Base-by-base conservation (phyloP, 2,329 filamentous ascomycete species). In the Arthrobotrys sinensis region DNA sequence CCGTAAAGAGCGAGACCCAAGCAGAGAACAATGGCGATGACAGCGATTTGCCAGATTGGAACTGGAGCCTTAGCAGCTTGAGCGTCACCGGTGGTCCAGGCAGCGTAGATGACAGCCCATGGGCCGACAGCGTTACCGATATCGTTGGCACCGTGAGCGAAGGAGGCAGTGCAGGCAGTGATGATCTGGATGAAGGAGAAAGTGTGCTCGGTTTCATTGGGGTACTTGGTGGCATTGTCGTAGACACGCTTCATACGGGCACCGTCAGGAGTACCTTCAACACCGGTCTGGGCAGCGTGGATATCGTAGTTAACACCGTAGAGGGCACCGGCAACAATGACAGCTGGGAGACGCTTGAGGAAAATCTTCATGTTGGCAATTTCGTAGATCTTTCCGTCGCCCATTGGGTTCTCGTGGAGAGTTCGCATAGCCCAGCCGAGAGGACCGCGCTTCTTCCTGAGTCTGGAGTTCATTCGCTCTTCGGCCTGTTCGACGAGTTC, bases 351-450 rank as follows among this genome's bases (percentile, higher is more conserved):
- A 21, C 92, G 91, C 85, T 89, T 91, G 77, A 86, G 32, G 21
- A 90, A 76, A 63, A 88, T 88, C 82, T 87, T 88, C 79, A 94
- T 85, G 87, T 95, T 95, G 85, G 90, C 86, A 19, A 87, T 81
- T 85, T 95, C 92, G 85, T 95, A 93, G 80, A 94, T 88, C 82
- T 90, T 87, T 65, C 92, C 93, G 16, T 90, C 84, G 16, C 91
- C 91, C 85, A 93, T 88, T 57, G 89, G 91, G 86, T 94, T 92
- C 82, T 92, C 87, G 83, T 89, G 91, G 19, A 94, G 90, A 63
- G 87, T 89, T 81, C 92, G 91, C 91, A 95, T 92, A 43, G 91
- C 93, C 92, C 92, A 94, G 81, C 90, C 92, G n/a, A 95, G 87
- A 63, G 91, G 91, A 28, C 92, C 91, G 1, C 85, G 85, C 73